Percentiles rank a stretch among this genome's conserved stretches.
Conservation (phyloP, 108 stramenopile genomes). For the Nannochloropsis gaditana region DNA sequence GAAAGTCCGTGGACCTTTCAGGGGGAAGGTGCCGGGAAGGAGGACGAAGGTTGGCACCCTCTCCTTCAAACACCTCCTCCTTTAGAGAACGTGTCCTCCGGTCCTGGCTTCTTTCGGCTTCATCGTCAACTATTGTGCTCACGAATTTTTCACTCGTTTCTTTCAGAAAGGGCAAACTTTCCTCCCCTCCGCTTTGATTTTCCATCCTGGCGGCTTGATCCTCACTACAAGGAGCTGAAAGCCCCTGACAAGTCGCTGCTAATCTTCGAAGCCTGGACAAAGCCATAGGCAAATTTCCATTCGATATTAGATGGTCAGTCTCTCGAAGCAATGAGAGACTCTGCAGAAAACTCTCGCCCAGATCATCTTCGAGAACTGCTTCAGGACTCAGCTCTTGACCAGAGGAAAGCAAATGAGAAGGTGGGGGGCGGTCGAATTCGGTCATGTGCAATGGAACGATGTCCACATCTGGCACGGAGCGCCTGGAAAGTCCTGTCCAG, state of each 20-base stretch:
- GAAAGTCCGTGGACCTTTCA: not conserved
- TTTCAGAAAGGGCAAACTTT: not conserved
- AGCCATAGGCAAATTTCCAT: not conserved
- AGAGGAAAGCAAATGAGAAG: not conserved
- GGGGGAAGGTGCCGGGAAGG: no score
- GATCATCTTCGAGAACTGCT: not conserved
- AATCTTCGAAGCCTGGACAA: not conserved
- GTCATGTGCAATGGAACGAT: no score
- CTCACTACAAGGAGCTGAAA: not conserved
- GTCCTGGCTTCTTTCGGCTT: not conserved
- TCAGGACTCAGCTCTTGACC: not conserved
- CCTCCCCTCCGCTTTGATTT: not conserved
- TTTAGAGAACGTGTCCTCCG: no score
- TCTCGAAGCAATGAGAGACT: not conserved
- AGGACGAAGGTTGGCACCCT: no score
- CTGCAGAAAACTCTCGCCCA: not conserved
- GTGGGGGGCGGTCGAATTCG: not conserved
- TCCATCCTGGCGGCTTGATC: not conserved
- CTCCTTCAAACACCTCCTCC: no score
- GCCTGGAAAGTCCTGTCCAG: no score
- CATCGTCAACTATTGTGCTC: not conserved
- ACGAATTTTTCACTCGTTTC: no score
- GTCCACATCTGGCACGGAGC: no score
- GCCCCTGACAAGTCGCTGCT: constrained; percentile 2
- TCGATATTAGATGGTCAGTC: not conserved